Conservation (phyloP, 495 filamentous ascomycete genomes). For the Talaromyces ruber region DNA sequence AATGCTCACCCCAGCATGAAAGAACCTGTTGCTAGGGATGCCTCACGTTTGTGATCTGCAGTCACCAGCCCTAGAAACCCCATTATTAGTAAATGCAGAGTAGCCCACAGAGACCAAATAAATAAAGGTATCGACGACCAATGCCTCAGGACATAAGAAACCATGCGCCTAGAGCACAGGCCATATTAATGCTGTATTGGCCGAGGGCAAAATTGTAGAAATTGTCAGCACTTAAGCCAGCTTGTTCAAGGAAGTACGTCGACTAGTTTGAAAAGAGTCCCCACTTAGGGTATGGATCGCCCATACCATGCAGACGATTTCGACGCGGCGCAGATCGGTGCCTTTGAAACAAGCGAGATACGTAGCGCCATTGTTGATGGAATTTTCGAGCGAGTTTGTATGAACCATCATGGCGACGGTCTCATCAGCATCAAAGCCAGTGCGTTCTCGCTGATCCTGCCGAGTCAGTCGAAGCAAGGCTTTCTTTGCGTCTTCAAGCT, state of each 20-base stretch:
- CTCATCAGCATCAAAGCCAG: slow-evolving; percentile 62
- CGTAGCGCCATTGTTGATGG: slow-evolving; percentile 55
- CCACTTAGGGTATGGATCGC: slow-evolving; percentile 74
- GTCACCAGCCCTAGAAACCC: too few relatives aligned
- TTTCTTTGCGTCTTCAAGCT: slow-evolving; percentile 58
- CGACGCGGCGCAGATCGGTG: slow-evolving; percentile 62
- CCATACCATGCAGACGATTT: slow-evolving; percentile 73
- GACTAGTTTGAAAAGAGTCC: slow-evolving; percentile 73
- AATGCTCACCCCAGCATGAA: too few relatives aligned
- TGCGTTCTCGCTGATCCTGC: slow-evolving; percentile 43
- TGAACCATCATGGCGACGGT: slow-evolving; percentile 80
- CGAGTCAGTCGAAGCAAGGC: slow-evolving; percentile 49
- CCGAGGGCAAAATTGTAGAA: slow-evolving; percentile 52
- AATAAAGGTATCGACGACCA: slow-evolving; percentile 51
- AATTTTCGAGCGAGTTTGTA: slow-evolving; percentile 64
- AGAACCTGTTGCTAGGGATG: too few relatives aligned
- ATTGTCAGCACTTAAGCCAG: slow-evolving; percentile 39
- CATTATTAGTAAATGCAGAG: too few relatives aligned
- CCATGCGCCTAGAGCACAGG: slow-evolving; percentile 51
- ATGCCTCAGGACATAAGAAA: slow-evolving; percentile 43
- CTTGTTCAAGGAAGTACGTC: slow-evolving; percentile 63
- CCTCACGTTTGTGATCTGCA: too few relatives aligned
- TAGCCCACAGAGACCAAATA: slow-evolving; percentile 12
- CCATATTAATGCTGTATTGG: slow-evolving; percentile 52
- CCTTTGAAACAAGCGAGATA: slow-evolving; percentile 71